These are phyloP conservation scores for Penicillium ucsense DNA, from an alignment of 495 filamentous ascomycete genomes.

Conservation along the genomic window DNA sequence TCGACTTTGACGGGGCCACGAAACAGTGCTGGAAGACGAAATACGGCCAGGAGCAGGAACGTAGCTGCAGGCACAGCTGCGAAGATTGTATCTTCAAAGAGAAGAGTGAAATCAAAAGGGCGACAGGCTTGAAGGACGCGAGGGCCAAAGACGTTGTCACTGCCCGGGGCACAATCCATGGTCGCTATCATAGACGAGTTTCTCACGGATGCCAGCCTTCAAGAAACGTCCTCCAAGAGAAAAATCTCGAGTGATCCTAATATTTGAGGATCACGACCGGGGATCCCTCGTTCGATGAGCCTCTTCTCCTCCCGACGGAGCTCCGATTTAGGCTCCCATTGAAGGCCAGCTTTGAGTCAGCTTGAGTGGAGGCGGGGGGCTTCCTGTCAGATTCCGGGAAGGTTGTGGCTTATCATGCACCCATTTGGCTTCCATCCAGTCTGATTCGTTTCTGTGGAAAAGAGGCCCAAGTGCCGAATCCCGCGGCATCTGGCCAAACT, in stretches of 20 bases:
- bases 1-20: constrained; percentile 17
- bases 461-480: too few species aligned
- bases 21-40: constrained; percentile 13
- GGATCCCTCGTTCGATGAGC: too few species aligned
- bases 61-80: constrained; percentile 9
- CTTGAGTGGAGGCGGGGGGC: too few species aligned
- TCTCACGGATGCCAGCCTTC: too few species aligned
- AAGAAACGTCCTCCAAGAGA: too few species aligned
- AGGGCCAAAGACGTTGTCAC: constrained; percentile 5
- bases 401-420: too few species aligned
- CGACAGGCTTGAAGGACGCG: constrained; percentile 2
- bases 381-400: neutral
- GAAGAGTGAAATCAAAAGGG: constrained; percentile 13
- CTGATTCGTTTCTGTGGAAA: too few species aligned
- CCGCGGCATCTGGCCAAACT: too few species aligned
- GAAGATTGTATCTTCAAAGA: constrained; percentile 14
- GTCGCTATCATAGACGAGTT: neutral
- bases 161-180: constrained; percentile 1
- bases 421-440: too few species aligned
- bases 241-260: too few species aligned
- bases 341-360: too few species aligned
- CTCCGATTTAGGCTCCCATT: neutral
- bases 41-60: constrained; percentile 17
- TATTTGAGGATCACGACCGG: too few species aligned
- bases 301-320: neutral